Evolutionary conservation across 768 basidiomycete genomes (phyloP).

Genomic region (Gelatoporia subvermispora): DNA sequence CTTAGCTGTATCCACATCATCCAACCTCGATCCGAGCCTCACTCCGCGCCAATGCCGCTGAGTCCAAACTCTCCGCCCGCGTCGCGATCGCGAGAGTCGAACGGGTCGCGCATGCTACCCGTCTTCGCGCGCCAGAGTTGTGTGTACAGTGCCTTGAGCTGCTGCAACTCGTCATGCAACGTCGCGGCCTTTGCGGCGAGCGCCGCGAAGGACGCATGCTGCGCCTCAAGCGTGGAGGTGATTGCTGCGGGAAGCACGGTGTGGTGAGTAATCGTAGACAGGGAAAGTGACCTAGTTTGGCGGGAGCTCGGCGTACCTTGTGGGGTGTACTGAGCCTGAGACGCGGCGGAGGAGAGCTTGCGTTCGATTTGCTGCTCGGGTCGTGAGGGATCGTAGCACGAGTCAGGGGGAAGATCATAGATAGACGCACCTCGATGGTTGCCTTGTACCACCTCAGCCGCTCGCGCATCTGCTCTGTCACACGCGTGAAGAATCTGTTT

Average conservation of each 20-base stretch:
- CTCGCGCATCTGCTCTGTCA: conserved; percentile 68
- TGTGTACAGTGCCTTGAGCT: conserved; percentile 69
- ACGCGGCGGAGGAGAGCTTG: conserved; percentile 64
- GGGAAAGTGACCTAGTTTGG: background rate
- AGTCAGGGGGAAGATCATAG: background rate
- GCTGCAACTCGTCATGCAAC: conserved; percentile 69
- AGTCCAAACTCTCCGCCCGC: conserved; percentile 41
- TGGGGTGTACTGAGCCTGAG: conserved; percentile 63
- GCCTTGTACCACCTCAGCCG: conserved; percentile 73
- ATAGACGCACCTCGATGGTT: conserved; percentile 62
- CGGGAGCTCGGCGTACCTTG: conserved; percentile 46
- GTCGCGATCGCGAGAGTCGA: conserved; percentile 46
- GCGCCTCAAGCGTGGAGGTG: conserved; percentile 71
- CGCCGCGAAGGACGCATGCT: conserved; percentile 71
- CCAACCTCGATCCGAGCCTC: no score
- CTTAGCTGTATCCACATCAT: no score
- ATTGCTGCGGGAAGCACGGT: conserved; percentile 43
- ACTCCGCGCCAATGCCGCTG: conserved; percentile 36
- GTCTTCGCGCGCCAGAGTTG: conserved; percentile 77
- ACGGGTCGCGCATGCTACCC: conserved; percentile 81
- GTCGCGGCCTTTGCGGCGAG: conserved; percentile 74
- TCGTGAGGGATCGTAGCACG: conserved; percentile 1
- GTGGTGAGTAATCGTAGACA: conserved; percentile 4
- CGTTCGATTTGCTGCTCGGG: conserved; percentile 71
- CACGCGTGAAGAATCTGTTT: conserved; percentile 64